Percentiles rank a stretch among this genome's conserved stretches.
Conservation (phyloP, 768 basidiomycete species). For the Tylopilus plumbeoviolaceoides region DNA sequence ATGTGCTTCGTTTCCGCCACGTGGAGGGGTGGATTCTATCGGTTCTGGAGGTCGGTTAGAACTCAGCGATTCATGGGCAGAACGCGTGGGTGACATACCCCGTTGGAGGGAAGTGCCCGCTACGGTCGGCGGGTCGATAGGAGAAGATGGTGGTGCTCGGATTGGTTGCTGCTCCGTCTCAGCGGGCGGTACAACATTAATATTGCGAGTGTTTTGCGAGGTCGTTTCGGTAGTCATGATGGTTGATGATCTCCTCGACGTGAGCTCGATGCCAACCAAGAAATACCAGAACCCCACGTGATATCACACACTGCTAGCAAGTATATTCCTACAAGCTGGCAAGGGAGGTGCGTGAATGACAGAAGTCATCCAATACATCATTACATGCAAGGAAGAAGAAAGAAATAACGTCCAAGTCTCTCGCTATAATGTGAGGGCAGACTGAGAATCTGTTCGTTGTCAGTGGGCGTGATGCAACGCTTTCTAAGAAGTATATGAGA, state of each 20-base stretch:
- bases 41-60: conserved; percentile 25
- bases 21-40: conserved; percentile 23
- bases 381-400: not conserved
- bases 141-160: conserved; percentile 19
- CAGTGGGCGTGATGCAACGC: not conserved
- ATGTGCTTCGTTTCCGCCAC: conserved; percentile 33
- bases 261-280: not conserved
- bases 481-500: conserved; percentile 1
- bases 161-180: conserved; percentile 4
- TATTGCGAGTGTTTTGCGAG: not conserved
- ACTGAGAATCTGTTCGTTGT: not conserved
- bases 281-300: conserved; percentile 16
- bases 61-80: not conserved
- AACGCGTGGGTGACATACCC: conserved; percentile 27
- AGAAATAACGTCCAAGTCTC: not conserved
- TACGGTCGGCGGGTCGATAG: conserved; percentile 24
- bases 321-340: not conserved
- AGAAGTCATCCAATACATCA: not conserved
- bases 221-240: conserved; percentile 8
- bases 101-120: conserved; percentile 33
- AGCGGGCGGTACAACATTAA: not conserved
- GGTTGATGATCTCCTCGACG: conserved; percentile 1
- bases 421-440: not conserved
- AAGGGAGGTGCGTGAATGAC: not conserved
- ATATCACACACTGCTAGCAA: conserved; percentile 19